Evolutionary conservation across 2,329 filamentous ascomycete genomes (phyloP), one percentile per base, ranked within the genome.

Genomic region (Metarhizium anisopliae): DNA sequence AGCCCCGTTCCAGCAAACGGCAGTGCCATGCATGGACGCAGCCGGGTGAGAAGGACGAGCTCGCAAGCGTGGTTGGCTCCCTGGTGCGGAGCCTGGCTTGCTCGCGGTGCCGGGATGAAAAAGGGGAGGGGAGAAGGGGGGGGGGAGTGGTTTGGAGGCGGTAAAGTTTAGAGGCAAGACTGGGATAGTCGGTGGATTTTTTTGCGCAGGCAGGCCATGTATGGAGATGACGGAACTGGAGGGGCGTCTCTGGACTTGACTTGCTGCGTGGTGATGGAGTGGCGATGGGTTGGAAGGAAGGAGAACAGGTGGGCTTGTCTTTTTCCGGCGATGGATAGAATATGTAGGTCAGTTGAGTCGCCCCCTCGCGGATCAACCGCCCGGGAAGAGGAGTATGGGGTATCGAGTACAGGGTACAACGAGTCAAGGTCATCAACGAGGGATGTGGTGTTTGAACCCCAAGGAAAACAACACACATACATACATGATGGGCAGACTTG

Each of bases 151-250:
- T 38, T 57, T 57, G 51, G 58, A 61, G 59, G 58, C 59, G 60
- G 56, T 43, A 62, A 59, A 56, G 59, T 62, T 62, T 60, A 30
- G 43, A 49, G 25, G 13, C 6, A 49, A 49, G 45, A 47, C 43
- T 25, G 43, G 43, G 43, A 47, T 30, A 18, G 11, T 30, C 10
- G 20, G 45, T 49, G 45, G 45, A 49, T 25, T 29, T 47, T 47
- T 45, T 45, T 14, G 25, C 13, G 14, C 16, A 49, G 45, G 45
- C 20, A 13, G 30, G 45, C n/a, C 8, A 16, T 14, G 35, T 20
- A 20, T 25, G n/a, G 11, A 20, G 11, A 45, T 20, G n/a, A 30
- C 45, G 25, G 25, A 49, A 14, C 45, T 4, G 25, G 25, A 30
- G 45, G 45, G 45, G 45, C 16, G 45, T 30, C 20, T 30, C 7